A percentile compares a stretch with the other conserved stretches of the same genome.
Conservation (phyloP, 805 yeast species). For the Kluyveromyces siamensis region DNA sequence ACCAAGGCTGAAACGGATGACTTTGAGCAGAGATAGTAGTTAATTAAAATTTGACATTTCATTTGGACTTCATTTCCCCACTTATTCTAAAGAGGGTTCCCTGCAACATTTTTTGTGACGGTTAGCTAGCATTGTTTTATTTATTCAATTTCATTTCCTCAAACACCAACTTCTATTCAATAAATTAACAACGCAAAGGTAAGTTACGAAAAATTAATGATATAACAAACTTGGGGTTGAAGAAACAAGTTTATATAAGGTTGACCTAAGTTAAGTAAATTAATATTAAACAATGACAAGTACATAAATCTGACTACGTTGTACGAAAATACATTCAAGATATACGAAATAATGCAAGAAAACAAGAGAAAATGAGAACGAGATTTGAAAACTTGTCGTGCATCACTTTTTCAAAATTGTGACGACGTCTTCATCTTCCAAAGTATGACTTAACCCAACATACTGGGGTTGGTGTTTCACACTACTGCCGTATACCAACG, state of each 20-base stretch:
- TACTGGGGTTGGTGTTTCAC: conserved; percentile 97
- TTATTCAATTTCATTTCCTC: too few species aligned
- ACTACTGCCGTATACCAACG: conserved; percentile 86
- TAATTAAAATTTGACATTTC: background rate
- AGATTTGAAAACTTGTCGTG: background rate
- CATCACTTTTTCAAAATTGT: conserved; percentile 71
- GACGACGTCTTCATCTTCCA: conserved; percentile 95
- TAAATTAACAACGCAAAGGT: too few species aligned
- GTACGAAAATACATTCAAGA: background rate
- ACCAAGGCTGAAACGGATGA: conserved; percentile 12
- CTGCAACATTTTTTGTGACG: background rate
- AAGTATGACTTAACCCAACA: conserved; percentile 75
- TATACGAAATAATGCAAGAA: background rate
- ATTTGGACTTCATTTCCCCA: background rate
- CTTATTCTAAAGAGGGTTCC: background rate
- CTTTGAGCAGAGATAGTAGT: conserved; percentile 1
- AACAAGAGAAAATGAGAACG: background rate
- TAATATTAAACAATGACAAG: background rate
- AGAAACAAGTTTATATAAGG: background rate
- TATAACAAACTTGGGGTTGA: background rate
- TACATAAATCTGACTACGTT: background rate
- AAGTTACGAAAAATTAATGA: too few species aligned
- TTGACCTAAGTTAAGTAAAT: background rate
- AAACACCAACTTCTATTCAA: too few species aligned
- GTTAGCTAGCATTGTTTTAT: too few species aligned